These are phyloP conservation scores for Penicillium sp. DNA, from an alignment of 2,329 filamentous ascomycete genomes.

Conservation along the genomic window DNA sequence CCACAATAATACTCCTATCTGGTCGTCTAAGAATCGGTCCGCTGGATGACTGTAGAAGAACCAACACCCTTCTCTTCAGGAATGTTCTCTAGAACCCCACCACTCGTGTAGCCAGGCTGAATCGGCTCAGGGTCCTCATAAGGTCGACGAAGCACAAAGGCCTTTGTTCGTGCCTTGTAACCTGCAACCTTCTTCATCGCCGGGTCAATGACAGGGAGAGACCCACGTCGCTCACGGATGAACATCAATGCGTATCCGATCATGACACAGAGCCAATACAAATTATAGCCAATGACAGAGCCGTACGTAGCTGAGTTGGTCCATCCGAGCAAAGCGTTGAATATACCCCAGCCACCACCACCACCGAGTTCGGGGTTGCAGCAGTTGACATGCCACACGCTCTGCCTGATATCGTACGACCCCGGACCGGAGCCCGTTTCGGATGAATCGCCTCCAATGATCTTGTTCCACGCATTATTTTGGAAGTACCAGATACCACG, in stretches of 20 bases:
- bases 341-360: constrained; percentile 79
- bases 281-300: constrained; percentile 80
- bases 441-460: constrained; percentile 46
- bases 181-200: constrained; percentile 5
- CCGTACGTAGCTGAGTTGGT: constrained; percentile 84
- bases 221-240: constrained; percentile 18
- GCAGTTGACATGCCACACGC: constrained; percentile 84
- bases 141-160: constrained; percentile 17
- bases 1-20: not conserved
- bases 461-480: constrained; percentile 53
- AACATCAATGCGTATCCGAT: constrained; percentile 19
- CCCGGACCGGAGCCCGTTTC: constrained; percentile 59
- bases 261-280: constrained; percentile 65
- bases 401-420: constrained; percentile 74
- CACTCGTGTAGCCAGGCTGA: constrained; percentile 1
- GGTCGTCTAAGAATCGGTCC: not conserved
- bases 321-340: constrained; percentile 85
- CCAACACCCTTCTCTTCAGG: constrained; percentile 7
- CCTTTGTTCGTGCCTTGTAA: constrained; percentile 15
- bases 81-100: constrained; percentile 7
- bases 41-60: constrained; percentile 1
- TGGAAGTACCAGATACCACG: constrained; percentile 74
- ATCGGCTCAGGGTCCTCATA: constrained; percentile 4
- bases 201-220: constrained; percentile 20
- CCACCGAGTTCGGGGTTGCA: constrained; percentile 71